Conservation (phyloP, 768 basidiomycete species). For the button mushroom (Agaricus bisporus) region DNA sequence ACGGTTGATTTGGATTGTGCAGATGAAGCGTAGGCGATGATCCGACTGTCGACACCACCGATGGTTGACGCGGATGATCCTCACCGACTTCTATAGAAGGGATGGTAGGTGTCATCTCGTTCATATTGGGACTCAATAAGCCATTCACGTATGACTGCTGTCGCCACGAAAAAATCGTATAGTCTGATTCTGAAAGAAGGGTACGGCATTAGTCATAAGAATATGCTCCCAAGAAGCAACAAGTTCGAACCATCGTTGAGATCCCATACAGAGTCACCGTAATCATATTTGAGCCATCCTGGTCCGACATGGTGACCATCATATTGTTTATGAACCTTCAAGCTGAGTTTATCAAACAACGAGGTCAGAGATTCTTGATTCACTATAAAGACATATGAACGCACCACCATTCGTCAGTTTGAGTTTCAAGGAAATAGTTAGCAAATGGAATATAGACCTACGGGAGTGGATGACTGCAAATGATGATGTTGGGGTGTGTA, state of each 20-base stretch:
- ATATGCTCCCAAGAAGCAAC: neutral
- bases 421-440: constrained; percentile 4
- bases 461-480: constrained; percentile 73
- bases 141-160: constrained; percentile 27
- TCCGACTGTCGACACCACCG: constrained; percentile 10
- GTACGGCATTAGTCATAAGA: neutral
- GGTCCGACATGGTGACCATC: constrained; percentile 57
- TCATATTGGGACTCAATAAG: constrained; percentile 6
- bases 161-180: constrained; percentile 80
- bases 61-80: constrained; percentile 5
- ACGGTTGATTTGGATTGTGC: constrained; percentile 50
- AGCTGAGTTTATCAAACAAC: constrained; percentile 66
- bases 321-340: constrained; percentile 56
- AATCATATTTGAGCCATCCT: constrained; percentile 87
- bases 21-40: constrained; percentile 54
- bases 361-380: constrained; percentile 58
- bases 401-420: constrained; percentile 7
- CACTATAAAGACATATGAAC: constrained; percentile 33
- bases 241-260: constrained; percentile 72
- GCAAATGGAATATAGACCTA: constrained; percentile 28
- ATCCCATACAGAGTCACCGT: constrained; percentile 73
- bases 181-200: constrained; percentile 61
- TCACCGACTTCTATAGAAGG: constrained; percentile 1
- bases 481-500: constrained; percentile 73
- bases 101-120: neutral